Conservation (phyloP, 1,284 basidiomycete genomes). For the Apiotrichum porosum region DNA sequence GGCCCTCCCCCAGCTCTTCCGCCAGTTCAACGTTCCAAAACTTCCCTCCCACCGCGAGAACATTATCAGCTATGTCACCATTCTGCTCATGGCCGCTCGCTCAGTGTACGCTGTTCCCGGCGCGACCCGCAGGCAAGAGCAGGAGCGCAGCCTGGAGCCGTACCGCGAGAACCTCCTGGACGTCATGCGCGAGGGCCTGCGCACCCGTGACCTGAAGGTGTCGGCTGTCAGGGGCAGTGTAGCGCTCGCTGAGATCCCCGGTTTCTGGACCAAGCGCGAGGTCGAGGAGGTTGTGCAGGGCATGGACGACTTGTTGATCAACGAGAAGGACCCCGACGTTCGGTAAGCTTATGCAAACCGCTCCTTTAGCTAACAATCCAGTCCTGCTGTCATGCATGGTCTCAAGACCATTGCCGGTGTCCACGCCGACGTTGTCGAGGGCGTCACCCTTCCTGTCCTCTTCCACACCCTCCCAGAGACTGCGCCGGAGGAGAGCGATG, state of each 20-base stretch:
- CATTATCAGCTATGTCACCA: slow-evolving; percentile 58
- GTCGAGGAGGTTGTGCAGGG: slow-evolving; percentile 71
- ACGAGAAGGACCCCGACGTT: slow-evolving; percentile 56
- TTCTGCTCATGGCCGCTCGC: slow-evolving; percentile 43
- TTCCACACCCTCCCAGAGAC: slow-evolving; percentile 67
- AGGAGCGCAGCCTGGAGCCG: slow-evolving; percentile 54
- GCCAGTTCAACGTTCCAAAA: slow-evolving; percentile 69
- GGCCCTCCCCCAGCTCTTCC: slow-evolving; percentile 66
- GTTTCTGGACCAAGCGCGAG: slow-evolving; percentile 66
- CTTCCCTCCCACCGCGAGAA: slow-evolving; percentile 70
- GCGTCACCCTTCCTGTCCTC: slow-evolving; percentile 73
- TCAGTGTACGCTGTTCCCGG: slow-evolving; percentile 35
- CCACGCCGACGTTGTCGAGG: slow-evolving; percentile 64
- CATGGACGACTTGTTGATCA: slow-evolving; percentile 64
- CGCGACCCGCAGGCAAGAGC: slow-evolving; percentile 26
- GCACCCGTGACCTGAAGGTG: slow-evolving; percentile 54
- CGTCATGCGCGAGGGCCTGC: slow-evolving; percentile 38
- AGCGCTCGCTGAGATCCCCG: slow-evolving; percentile 58
- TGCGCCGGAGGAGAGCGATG: slow-evolving; percentile 59
- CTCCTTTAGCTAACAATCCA: slow-evolving; percentile 36
- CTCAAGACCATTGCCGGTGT: slow-evolving; percentile 63
- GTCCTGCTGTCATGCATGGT: slow-evolving; percentile 64
- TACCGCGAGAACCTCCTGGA: slow-evolving; percentile 67
- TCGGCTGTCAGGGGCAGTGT: slow-evolving; percentile 58
- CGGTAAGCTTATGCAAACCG: slow-evolving; percentile 23